Evolutionary conservation across 176 grass and related monocot species (phyloP).

Genomic region (Zoysia japonica): DNA sequence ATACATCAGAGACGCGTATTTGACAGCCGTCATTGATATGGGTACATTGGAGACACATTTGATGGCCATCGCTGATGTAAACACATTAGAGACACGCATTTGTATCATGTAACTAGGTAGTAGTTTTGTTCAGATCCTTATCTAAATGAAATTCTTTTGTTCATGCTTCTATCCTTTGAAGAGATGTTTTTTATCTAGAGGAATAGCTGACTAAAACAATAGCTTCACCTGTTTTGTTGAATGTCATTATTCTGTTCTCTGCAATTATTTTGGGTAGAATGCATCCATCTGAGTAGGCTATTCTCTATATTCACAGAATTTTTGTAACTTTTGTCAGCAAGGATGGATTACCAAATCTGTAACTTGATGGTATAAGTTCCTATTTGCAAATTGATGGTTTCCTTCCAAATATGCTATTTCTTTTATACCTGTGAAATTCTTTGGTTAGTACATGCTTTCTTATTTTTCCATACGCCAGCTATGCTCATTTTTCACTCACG

Average conservation of each 20-base stretch:
- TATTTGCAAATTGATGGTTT: neutral
- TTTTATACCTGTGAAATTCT: neutral
- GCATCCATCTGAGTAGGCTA: neutral
- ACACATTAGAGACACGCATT: no score
- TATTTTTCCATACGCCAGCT: neutral
- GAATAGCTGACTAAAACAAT: conserved; percentile 31
- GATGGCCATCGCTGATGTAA: no score
- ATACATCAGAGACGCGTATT: no score
- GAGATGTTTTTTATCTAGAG: neutral
- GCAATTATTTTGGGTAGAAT: neutral
- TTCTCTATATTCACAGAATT: conserved; percentile 50
- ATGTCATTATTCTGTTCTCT: neutral
- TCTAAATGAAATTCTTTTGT: neutral
- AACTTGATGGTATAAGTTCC: conserved; percentile 76
- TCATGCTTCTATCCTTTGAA: neutral
- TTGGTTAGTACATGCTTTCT: neutral
- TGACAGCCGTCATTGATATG: no score
- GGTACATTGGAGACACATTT: no score
- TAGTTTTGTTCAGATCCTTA: neutral
- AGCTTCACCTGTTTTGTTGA: neutral
- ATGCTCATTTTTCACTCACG: no score
- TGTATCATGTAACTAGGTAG: neutral
- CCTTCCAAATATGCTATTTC: neutral
- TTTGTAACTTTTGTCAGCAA: conserved; percentile 90
- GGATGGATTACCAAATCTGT: conserved; percentile 65